Percentiles rank a stretch among this genome's conserved stretches.
Conservation (phyloP, 169 alveolate genomes). For the Perkinsus chesapeaki region DNA sequence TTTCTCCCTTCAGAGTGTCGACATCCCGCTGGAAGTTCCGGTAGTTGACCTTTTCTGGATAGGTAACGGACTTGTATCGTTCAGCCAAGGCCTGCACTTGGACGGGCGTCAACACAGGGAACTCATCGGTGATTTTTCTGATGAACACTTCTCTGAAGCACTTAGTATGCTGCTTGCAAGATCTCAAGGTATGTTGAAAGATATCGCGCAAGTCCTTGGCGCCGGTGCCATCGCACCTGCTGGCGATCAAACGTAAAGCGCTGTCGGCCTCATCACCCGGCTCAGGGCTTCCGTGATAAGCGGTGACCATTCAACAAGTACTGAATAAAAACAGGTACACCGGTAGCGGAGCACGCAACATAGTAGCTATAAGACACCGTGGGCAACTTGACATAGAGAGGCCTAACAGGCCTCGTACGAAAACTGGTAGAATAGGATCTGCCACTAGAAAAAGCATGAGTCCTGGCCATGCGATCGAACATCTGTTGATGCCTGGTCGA, state of each 20-base stretch:
- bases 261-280: background rate
- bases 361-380: too few species aligned
- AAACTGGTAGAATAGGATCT: too few species aligned
- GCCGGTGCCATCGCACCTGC: background rate
- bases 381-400: too few species aligned
- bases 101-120: background rate
- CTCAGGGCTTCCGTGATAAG: background rate
- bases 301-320: background rate
- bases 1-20: background rate
- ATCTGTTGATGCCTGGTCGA: too few species aligned
- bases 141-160: background rate
- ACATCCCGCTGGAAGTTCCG: background rate
- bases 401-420: too few species aligned
- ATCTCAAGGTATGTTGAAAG: background rate
- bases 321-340: background rate
- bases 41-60: background rate
- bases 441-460: too few species aligned
- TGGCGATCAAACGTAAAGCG: background rate
- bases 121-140: background rate
- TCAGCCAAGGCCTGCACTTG: background rate
- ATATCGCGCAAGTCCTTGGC: background rate
- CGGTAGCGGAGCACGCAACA: background rate
- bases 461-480: too few species aligned
- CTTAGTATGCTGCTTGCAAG: background rate
- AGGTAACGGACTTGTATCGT: background rate